phyloP scores from a whole-genome alignment of 495 filamentous ascomycete species.

The Chaetomidium leptoderma region DNA sequence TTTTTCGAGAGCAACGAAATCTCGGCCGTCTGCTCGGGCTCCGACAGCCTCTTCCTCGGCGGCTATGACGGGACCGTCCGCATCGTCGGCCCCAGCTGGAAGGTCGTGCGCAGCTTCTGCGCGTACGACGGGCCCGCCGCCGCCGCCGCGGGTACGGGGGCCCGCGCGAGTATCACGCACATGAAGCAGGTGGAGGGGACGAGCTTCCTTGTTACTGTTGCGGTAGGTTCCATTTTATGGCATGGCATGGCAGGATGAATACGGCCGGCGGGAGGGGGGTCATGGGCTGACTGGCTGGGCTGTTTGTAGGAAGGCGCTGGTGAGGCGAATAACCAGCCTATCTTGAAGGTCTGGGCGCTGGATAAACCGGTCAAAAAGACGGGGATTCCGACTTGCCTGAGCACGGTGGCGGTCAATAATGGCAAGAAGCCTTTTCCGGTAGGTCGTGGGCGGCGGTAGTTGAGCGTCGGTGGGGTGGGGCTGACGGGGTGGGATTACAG shows the following conservation, averaged over 20 bases:
- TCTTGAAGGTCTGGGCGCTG: constrained; percentile 92
- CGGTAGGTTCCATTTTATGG: constrained; percentile 35
- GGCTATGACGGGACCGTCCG: constrained; percentile 78
- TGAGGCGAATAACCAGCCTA: constrained; percentile 54
- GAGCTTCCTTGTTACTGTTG: constrained; percentile 77
- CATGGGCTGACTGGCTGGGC: constrained; percentile 11
- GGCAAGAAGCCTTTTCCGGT: constrained; percentile 90
- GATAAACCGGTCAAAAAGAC: constrained; percentile 95
- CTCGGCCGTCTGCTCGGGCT: constrained; percentile 69
- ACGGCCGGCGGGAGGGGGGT: not conserved
- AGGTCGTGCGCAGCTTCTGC: constrained; percentile 77
- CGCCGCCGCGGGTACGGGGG: not conserved
- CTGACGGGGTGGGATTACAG: constrained; percentile 40
- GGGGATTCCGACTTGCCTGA: constrained; percentile 78
- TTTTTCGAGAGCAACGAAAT: constrained; percentile 49
- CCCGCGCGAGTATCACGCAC: constrained; percentile 66
- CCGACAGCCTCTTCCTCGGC: constrained; percentile 85
- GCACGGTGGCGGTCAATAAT: constrained; percentile 80
- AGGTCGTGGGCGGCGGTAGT: constrained; percentile 18
- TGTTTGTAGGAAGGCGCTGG: constrained; percentile 1
- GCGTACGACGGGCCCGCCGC: constrained; percentile 59
- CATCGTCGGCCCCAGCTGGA: constrained; percentile 81
- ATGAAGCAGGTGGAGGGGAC: constrained; percentile 92
- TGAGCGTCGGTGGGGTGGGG: not conserved
- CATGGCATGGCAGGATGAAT: not conserved